A percentile compares a stretch with the other conserved stretches of the same genome.
Evolutionary conservation across 371 early-diverging fungal species (phyloP).

Genomic region (Circinella umbellata): DNA sequence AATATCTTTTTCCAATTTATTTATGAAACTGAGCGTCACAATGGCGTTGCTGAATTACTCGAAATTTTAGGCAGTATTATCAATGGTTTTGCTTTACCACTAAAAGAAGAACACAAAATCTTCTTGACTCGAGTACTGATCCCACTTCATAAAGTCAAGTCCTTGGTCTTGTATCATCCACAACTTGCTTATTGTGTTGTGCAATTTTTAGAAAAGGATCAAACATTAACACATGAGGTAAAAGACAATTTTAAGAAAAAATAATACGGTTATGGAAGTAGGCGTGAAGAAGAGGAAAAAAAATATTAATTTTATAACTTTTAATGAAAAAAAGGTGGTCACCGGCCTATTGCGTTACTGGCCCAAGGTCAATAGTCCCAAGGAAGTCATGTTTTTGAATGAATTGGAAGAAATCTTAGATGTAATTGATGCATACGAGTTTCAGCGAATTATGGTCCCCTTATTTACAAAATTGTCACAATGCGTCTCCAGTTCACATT

Average conservation of each 20-base stretch:
- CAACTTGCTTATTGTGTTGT: constrained; percentile 97
- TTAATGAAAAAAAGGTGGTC: constrained; percentile 56
- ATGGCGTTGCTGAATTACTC: constrained; percentile 95
- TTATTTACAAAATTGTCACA: constrained; percentile 92
- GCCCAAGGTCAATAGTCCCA: constrained; percentile 98
- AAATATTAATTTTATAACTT: neutral
- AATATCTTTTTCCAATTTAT: constrained; percentile 97
- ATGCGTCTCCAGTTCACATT: constrained; percentile 95
- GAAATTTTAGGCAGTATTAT: constrained; percentile 98
- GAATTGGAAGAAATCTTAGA: constrained; percentile 96
- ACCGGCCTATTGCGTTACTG: constrained; percentile 89
- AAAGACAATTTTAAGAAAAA: too few relatives aligned
- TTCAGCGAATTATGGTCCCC: constrained; percentile 87
- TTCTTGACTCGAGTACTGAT: constrained; percentile 92
- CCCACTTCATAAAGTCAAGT: constrained; percentile 95
- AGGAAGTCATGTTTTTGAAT: constrained; percentile 97
- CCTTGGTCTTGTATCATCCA: constrained; percentile 91
- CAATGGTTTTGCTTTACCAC: constrained; percentile 96
- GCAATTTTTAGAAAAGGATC: constrained; percentile 97
- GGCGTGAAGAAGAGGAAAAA: neutral
- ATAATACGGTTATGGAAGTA: too few relatives aligned
- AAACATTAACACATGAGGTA: constrained; percentile 79
- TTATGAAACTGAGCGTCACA: constrained; percentile 95
- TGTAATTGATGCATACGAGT: constrained; percentile 89
- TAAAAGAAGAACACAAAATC: constrained; percentile 96